Conservation (phyloP, 371 early-diverging fungal genomes). For the Mortierella sp. region DNA sequence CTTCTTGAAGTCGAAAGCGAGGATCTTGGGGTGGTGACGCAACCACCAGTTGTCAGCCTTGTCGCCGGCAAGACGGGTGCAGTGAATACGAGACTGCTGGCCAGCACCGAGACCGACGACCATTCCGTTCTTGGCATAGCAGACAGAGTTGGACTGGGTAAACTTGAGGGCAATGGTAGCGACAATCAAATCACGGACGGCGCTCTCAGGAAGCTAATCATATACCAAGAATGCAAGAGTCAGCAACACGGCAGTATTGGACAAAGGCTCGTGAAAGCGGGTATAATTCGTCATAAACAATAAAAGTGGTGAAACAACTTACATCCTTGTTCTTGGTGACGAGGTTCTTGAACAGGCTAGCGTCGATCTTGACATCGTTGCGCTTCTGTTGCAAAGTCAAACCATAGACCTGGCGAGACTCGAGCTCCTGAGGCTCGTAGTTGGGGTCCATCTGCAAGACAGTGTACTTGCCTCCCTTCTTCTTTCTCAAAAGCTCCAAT, state of each 20-base stretch:
- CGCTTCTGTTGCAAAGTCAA: constrained; percentile 91
- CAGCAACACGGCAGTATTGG: not conserved
- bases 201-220: constrained; percentile 74
- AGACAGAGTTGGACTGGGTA: constrained; percentile 98
- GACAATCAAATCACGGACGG: constrained; percentile 90
- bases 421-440: constrained; percentile 87
- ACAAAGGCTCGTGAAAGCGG: not conserved
- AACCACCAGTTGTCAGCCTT: constrained; percentile 99
- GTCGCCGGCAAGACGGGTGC: constrained; percentile 97
- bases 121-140: constrained; percentile 98
- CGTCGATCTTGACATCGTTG: constrained; percentile 84
- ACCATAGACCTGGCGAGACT: constrained; percentile 96
- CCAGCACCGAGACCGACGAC: constrained; percentile 98
- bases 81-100: constrained; percentile 98
- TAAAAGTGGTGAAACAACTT: constrained; percentile 30
- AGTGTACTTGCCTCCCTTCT: constrained; percentile 98
- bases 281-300: constrained; percentile 4
- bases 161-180: constrained; percentile 98
- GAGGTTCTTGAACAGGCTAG: constrained; percentile 83
- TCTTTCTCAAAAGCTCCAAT: constrained; percentile 89
- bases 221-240: not conserved
- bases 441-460: constrained; percentile 90
- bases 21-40: constrained; percentile 94
- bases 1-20: constrained; percentile 88
- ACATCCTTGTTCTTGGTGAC: constrained; percentile 84